Evolutionary conservation across 2,329 filamentous ascomycete genomes (phyloP), one percentile per base, ranked within the genome.

Genomic region (Penicillium sp.): DNA sequence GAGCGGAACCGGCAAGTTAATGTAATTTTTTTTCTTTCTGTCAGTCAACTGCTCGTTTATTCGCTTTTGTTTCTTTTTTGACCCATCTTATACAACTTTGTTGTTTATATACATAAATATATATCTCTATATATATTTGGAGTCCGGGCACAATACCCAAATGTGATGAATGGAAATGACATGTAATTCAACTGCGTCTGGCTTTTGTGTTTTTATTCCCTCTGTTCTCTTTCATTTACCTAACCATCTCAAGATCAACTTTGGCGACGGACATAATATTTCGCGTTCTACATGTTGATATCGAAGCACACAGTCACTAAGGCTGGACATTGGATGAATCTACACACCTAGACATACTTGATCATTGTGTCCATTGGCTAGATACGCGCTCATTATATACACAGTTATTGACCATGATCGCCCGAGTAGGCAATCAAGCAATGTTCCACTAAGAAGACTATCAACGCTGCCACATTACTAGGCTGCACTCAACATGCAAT

Each of bases 101-200:
- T 43, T 43, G 18, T 8, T 8, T 42, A 20, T 42, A 42, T 20
- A 42, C n/a, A 42, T 42, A 14, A 7, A 42, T 11, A 38, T 42
- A 42, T 43, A 43, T 48, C 42, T 43, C 21, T 11, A 38, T 42
- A 42, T 43, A 43, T 48, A 48, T 43, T 28, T 48, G 52, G 52
- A 55, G 45, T 55, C 33, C 24, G 52, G 52, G 45, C 45, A 50
- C 11, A 48, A 24, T 42, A 48, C 52, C 52, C 42, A 30, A 47
- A 28, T 43, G 33, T 48, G 45, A 55, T 48, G 52, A 55, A 47
- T 48, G 52, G 40, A 33, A 55, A 48, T 55, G 52, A 55, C 16
- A 16, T 53, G 40, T 46, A 45, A 18, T 35, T 52, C 49, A 33
- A 20, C 23, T 23, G 7, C 8, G 3, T 24, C 21, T 43, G 14